These are phyloP conservation scores for Ilyonectria mors-panacis DNA, from an alignment of 2,329 filamentous ascomycete genomes.

Conservation along the genomic window DNA sequence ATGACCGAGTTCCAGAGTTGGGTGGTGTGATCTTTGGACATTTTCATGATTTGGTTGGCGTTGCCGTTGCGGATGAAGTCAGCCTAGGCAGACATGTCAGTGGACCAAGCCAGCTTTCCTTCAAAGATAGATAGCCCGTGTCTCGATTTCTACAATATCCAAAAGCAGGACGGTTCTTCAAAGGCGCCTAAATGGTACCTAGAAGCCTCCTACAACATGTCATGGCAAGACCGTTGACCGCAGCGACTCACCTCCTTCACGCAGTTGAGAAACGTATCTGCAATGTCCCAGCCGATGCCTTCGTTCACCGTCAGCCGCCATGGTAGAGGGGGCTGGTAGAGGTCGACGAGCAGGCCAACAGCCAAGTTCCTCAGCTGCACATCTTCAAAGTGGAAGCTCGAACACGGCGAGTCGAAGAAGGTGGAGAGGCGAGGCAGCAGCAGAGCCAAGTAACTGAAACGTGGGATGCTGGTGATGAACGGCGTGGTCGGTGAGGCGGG, in stretches of 20 bases:
- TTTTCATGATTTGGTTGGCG: conserved; percentile 89
- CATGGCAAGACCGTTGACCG: neutral
- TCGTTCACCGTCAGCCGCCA: conserved; percentile 70
- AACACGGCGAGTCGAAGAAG: conserved; percentile 69
- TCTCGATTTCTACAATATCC: neutral
- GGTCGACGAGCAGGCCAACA: conserved; percentile 69
- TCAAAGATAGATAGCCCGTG: neutral
- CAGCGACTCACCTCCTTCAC: conserved; percentile 69
- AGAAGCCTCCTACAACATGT: neutral
- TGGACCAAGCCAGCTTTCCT: neutral
- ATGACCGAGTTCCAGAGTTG: conserved; percentile 86
- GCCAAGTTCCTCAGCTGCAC: conserved; percentile 68
- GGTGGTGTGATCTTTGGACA: conserved; percentile 87
- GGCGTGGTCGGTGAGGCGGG: conserved; percentile 61
- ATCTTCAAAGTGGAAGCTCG: conserved; percentile 72
- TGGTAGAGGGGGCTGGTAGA: conserved; percentile 69
- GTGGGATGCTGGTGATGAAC: conserved; percentile 69
- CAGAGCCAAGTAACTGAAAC: conserved; percentile 72
- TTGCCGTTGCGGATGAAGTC: conserved; percentile 92
- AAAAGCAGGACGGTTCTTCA: neutral
- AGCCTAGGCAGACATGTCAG: conserved; percentile 63
- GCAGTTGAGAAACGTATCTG: conserved; percentile 75
- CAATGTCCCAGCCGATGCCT: conserved; percentile 71
- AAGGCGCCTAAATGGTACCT: neutral
- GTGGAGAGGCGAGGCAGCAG: conserved; percentile 68